phyloP scores from a whole-genome alignment of 306 rosid species.

The Albizia julibrissin region DNA sequence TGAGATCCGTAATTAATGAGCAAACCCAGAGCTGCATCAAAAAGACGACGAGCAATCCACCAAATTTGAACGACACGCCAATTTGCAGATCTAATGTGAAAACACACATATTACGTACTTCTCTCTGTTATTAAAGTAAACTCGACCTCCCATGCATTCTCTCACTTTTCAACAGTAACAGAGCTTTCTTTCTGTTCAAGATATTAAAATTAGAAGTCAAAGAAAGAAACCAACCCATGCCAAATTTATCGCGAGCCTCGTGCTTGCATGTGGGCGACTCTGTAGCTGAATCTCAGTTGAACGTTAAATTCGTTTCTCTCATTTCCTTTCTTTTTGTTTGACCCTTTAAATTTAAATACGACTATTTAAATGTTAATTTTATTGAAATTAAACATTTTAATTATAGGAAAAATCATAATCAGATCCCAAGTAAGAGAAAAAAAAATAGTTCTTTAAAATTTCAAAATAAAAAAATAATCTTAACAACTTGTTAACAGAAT shows the following conservation, averaged over 20 bases:
- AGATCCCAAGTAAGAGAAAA: no score
- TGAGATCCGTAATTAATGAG: slow-evolving; percentile 7
- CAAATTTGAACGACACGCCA: background rate
- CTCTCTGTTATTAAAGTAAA: background rate
- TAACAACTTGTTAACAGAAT: no score
- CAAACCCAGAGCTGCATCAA: background rate
- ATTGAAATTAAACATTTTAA: background rate
- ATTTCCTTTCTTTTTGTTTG: background rate
- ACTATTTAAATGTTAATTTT: background rate
- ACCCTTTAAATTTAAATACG: background rate
- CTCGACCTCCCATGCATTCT: background rate
- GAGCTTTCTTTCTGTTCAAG: background rate
- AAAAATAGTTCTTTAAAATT: no score
- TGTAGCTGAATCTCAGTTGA: background rate
- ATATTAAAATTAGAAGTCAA: slow-evolving; percentile 15
- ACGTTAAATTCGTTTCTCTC: background rate
- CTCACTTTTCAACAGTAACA: no score
- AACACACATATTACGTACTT: background rate
- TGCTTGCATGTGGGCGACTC: slow-evolving; percentile 21
- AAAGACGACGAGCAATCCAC: background rate
- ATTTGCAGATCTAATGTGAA: slow-evolving; percentile 1
- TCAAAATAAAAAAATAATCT: no score
- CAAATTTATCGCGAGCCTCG: slow-evolving; percentile 23
- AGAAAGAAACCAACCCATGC: slow-evolving; percentile 8
- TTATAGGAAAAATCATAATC: no score